phyloP scores from a whole-genome alignment of 2,329 filamentous ascomycete species.

The Neofusicoccum parvum region DNA sequence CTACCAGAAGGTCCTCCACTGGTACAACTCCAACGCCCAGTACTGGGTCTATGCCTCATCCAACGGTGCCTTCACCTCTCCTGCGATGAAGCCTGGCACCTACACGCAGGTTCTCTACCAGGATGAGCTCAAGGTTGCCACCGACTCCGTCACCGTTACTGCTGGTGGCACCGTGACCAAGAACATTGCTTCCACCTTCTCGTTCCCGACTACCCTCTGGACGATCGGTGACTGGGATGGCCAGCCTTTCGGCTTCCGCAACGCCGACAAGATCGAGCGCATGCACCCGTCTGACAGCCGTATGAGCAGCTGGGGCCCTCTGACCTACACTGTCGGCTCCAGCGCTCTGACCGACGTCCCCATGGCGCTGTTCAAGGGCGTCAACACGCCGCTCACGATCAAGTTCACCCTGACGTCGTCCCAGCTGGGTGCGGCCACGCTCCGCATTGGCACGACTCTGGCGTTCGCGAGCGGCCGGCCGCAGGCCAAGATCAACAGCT shows the following conservation, averaged over 20 bases:
- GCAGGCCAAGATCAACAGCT: constrained; percentile 58
- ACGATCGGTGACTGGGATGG: constrained; percentile 69
- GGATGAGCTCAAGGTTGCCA: constrained; percentile 55
- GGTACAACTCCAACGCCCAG: constrained; percentile 57
- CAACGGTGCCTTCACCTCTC: constrained; percentile 62
- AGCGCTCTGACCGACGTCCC: constrained; percentile 59
- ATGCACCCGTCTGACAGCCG: constrained; percentile 70
- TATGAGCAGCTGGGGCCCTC: constrained; percentile 63
- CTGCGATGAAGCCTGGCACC: constrained; percentile 67
- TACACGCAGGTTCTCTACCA: constrained; percentile 71
- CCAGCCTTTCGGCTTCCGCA: constrained; percentile 60
- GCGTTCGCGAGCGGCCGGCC: constrained; percentile 63
- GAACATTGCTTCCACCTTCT: constrained; percentile 55
- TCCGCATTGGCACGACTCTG: constrained; percentile 67
- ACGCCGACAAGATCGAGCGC: constrained; percentile 66
- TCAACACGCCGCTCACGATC: constrained; percentile 64
- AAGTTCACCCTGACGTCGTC: constrained; percentile 58
- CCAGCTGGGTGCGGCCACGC: constrained; percentile 55
- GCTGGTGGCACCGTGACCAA: constrained; percentile 53
- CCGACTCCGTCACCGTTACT: constrained; percentile 55
- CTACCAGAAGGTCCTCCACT: constrained; percentile 63
- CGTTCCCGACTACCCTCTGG: constrained; percentile 56
- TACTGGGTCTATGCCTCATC: constrained; percentile 65
- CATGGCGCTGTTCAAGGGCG: constrained; percentile 66
- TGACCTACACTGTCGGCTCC: constrained; percentile 64